Base-by-base conservation (phyloP, 306 rosid species). In the Prunus padus region DNA sequence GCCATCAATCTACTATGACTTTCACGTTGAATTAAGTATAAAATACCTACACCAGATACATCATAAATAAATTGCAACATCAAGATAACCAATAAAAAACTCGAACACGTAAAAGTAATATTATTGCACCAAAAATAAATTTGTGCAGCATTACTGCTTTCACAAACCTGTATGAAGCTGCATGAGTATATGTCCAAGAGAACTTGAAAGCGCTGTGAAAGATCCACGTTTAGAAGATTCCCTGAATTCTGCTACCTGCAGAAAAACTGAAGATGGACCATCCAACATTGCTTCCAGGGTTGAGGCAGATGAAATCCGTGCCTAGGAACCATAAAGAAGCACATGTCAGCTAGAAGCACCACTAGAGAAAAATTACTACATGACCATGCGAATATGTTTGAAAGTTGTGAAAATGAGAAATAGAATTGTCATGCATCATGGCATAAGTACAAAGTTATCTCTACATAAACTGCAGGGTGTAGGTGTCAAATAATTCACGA, bases 211-310 rank as follows among this genome's bases (percentile, higher is more conserved):
- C 54, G 98, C 81, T n/a, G 86, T 90, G 80, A 90, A 95, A 78
- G 98, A 90, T 80, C 97, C 97, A 76, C 81, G 85, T 85, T 90
- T 95, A 78, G 88, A 84, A 52, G 95, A 81, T 31, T 88, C 97
- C 77, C 86, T 92, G 80, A 84, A 90, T 82, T 95, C 98, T 44
- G 97, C 97, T 26, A 92, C 92, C 90, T 92, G 98, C 77, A 95
- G 85, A 79, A 87, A 90, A 75, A 78, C 81, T 79, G 97, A 84
- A 68, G 97, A 80, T 49, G 85, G 91, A 68, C 96, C 96, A 73
- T 95, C 98, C 82, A 92, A 75, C 96, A 92, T 86, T 82, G 81
- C 85, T 52, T 80, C 88, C 62, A 95, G 84, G 19, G 97, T 81
- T 49, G 91, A 84, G 33, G 96, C 98, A 76, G 97, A 90, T 51